Conservation (phyloP, 306 rosid species). For the Sphenostylis stenocarpa region DNA sequence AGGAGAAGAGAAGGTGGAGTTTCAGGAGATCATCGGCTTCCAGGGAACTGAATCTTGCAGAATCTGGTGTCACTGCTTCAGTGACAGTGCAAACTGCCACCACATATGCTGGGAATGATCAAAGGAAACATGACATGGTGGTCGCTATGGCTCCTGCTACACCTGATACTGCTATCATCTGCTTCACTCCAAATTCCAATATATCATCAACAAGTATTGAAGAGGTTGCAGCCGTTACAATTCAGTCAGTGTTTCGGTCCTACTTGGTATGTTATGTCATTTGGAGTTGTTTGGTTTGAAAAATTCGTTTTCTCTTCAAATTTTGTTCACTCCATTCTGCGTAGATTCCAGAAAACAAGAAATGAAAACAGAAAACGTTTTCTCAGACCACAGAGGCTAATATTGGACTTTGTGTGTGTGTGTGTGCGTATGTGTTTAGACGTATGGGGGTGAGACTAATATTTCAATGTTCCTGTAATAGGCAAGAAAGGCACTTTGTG, state of each 20-base stretch:
- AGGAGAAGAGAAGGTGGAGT: constrained; percentile 92
- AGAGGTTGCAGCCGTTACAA: constrained; percentile 70
- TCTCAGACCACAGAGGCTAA: not conserved
- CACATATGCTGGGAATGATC: constrained; percentile 53
- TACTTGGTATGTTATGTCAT: constrained; percentile 57
- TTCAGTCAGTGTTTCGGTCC: constrained; percentile 82
- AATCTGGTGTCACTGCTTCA: constrained; percentile 33
- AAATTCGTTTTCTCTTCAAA: not conserved
- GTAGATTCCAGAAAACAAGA: not conserved
- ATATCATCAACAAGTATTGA: constrained; percentile 36
- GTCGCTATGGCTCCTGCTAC: constrained; percentile 56
- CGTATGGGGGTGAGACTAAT: too few relatives aligned
- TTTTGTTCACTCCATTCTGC: not conserved
- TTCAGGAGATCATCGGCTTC: constrained; percentile 79
- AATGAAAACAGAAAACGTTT: not conserved
- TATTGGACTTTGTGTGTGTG: not conserved
- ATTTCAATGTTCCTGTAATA: constrained; percentile 34
- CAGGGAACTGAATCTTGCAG: constrained; percentile 45
- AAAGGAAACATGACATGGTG: constrained; percentile 56
- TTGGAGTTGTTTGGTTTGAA: not conserved
- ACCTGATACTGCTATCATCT: constrained; percentile 47
- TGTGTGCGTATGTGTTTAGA: too few relatives aligned
- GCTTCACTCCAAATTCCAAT: constrained; percentile 41
- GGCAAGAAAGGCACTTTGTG: constrained; percentile 91
- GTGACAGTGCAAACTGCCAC: constrained; percentile 32